Base-by-base conservation (phyloP, 2,329 filamentous ascomycete genomes). In the Colletotrichum sp. region DNA sequence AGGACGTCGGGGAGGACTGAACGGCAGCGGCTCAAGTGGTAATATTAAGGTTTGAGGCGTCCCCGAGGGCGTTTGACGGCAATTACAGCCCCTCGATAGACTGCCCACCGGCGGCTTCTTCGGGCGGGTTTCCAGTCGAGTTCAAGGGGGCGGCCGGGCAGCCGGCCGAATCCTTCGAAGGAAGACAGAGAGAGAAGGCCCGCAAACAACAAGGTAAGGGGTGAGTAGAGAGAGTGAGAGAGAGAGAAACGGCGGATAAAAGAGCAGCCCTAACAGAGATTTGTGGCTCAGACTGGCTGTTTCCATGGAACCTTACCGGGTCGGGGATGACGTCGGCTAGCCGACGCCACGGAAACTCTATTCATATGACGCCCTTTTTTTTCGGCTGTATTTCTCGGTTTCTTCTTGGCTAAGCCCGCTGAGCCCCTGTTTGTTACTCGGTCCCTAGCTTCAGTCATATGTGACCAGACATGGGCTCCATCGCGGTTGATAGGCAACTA, bases 281-380 rank as follows among this genome's bases (percentile, higher is more conserved):
- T 63, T 68, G 63, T 64, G 69, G 69, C 73, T 68, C 69, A 67
- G 69, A 68, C 69, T 67, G 56, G n/a, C 43, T 48, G 69, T 72
- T 73, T 68, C 58, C 56, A 73, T 52, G 28, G 55, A 69, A 59
- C 73, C 48, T 64, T 64, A 26, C 43, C 58, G 26, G 13, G 43
- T 24, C 48, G 63, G 26, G 58, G 12, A 75, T 75, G 73, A 73
- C 73, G 73, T 75, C 69, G 69, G 43, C 26, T 68, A 73, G 32
- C 63, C 32, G 56, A 67, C 69, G 73, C 73, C 73, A 68, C 63
- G 43, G 24, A 73, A 75, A 75, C 69, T 75, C 63, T 73, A 75
- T 73, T 73, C 59, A 24, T 68, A 68, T 73, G 55, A 68, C 69
- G 73, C 56, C n/a, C 34, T n/a, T 43, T 48, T 18, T 64, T 52